phyloP scores from a whole-genome alignment of 352 stramenopile species.

The Phytophthora meadii region DNA sequence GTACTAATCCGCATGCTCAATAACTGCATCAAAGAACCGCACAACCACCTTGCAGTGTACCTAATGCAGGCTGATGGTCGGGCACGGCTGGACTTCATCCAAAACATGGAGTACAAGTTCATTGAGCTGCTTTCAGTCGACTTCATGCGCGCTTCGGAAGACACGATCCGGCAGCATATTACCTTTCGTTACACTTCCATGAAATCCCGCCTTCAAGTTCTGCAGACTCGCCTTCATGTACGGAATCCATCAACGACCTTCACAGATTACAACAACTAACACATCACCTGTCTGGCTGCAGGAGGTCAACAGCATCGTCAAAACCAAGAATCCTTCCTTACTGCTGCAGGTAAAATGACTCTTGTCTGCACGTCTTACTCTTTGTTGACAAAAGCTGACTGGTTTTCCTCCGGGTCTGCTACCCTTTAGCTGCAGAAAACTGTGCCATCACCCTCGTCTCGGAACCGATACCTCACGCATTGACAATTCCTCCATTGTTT shows the following conservation, averaged over 20 bases:
- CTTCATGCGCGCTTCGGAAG: conserved; percentile 90
- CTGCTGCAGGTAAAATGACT: conserved; percentile 84
- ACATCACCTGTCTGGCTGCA: conserved; percentile 20
- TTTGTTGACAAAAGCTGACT: conserved; percentile 15
- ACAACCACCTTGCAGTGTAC: conserved; percentile 94
- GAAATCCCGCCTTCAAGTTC: conserved; percentile 91
- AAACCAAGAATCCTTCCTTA: conserved; percentile 94
- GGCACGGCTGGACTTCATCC: conserved; percentile 94
- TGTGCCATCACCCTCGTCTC: conserved; percentile 44
- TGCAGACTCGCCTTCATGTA: conserved; percentile 92
- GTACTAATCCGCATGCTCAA: conserved; percentile 96
- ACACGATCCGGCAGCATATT: conserved; percentile 93
- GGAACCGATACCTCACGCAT: conserved; percentile 73
- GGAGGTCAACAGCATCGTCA: conserved; percentile 95
- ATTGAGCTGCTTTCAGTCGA: conserved; percentile 94
- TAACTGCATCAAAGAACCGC: conserved; percentile 95
- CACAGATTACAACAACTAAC: not conserved
- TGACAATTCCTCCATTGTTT: conserved; percentile 30
- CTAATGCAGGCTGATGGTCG: conserved; percentile 93
- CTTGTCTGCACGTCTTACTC: not conserved
- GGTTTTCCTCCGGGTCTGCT: not conserved
- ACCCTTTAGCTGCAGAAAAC: conserved; percentile 68
- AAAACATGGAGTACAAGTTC: conserved; percentile 98
- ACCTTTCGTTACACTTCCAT: conserved; percentile 95
- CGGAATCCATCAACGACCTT: conserved; percentile 3